Evolutionary conservation across 257 asterid species (phyloP).

Genomic region (Prunella vulgaris): DNA sequence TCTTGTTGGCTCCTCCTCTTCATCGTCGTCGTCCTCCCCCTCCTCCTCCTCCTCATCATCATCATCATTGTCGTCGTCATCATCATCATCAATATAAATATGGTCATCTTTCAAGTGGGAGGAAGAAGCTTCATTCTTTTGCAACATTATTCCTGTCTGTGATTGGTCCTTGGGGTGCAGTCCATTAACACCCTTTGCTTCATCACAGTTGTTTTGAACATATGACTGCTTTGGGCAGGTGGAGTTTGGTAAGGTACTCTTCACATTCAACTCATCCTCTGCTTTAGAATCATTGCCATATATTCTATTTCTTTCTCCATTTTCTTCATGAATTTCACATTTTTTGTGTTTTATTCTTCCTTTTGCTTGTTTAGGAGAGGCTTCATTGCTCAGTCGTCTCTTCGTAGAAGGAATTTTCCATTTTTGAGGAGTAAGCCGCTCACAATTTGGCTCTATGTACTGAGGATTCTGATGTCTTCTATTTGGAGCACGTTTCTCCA

Average conservation of each 20-base stretch:
- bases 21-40: not conserved
- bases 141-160: not conserved
- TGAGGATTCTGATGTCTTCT: not conserved
- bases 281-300: not conserved
- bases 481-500: slow-evolving; percentile 1
- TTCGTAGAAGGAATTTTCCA: not conserved
- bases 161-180: slow-evolving; percentile 12
- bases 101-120: not conserved
- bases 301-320: not conserved
- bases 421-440: not conserved
- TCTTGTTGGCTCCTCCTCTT: not conserved
- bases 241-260: not conserved
- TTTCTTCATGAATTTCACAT: not conserved
- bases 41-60: not conserved
- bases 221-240: not conserved
- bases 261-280: not conserved
- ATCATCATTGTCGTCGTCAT: not conserved
- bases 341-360: not conserved
- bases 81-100: not conserved
- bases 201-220: not conserved
- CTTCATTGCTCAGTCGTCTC: not conserved
- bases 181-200: not conserved
- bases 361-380: not conserved
- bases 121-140: slow-evolving; percentile 11
- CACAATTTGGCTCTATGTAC: not conserved